Evolutionary conservation across 2,329 filamentous ascomycete species (phyloP).

Genomic region (Biscogniauxia marginata): DNA sequence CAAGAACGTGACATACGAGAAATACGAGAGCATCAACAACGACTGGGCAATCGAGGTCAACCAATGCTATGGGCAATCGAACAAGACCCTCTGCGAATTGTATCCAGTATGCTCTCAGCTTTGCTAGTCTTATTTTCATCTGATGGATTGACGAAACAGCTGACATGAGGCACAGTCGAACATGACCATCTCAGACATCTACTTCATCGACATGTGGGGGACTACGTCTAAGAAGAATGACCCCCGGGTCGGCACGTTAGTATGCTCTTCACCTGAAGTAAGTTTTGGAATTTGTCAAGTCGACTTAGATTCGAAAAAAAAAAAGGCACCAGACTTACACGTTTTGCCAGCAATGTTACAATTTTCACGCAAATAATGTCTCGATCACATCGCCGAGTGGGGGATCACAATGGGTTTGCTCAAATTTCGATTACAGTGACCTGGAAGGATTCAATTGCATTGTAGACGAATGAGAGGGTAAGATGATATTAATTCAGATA

Average conservation of each 20-base stretch:
- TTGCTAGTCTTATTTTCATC: not conserved
- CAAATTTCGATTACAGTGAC: slow-evolving; percentile 17
- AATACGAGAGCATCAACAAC: slow-evolving; percentile 59
- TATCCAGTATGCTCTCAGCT: slow-evolving; percentile 21
- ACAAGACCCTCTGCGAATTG: slow-evolving; percentile 38
- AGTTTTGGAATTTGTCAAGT: too few species aligned
- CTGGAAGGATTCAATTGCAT: slow-evolving; percentile 22
- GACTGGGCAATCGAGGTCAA: slow-evolving; percentile 64
- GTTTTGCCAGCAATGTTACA: slow-evolving; percentile 17
- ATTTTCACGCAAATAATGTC: slow-evolving; percentile 19
- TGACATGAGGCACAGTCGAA: slow-evolving; percentile 19
- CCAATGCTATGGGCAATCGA: slow-evolving; percentile 58
- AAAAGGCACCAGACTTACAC: not conserved
- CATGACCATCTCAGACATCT: slow-evolving; percentile 55
- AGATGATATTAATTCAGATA: not conserved
- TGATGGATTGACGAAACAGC: not conserved
- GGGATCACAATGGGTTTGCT: slow-evolving; percentile 17
- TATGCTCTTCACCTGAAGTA: slow-evolving; percentile 47
- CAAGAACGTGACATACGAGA: slow-evolving; percentile 65
- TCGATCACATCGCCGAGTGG: slow-evolving; percentile 18
- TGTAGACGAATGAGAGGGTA: slow-evolving; percentile 2
- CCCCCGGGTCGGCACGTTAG: slow-evolving; percentile 45
- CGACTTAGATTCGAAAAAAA: too few species aligned
- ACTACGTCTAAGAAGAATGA: slow-evolving; percentile 46
- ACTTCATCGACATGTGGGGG: slow-evolving; percentile 55